phyloP scores from a whole-genome alignment of 345 rosid genomes.

The Salix dunnii region DNA sequence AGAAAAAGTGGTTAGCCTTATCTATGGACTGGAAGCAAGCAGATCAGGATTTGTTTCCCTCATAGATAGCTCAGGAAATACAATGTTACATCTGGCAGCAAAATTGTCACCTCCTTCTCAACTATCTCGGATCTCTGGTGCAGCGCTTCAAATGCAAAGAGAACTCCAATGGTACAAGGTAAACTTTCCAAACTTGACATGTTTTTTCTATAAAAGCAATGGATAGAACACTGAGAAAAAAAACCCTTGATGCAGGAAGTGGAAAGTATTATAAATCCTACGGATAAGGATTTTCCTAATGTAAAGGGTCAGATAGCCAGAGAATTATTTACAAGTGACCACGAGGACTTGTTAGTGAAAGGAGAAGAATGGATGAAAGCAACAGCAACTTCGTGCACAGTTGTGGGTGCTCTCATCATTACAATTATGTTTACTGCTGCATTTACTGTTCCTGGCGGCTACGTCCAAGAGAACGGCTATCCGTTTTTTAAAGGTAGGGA shows the following conservation, averaged over 20 bases:
- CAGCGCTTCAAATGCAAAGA: too few species aligned
- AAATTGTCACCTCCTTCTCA: too few species aligned
- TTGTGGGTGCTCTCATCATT: slow-evolving; percentile 1
- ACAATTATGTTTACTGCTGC: neutral
- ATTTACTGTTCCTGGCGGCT: neutral
- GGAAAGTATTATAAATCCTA: neutral
- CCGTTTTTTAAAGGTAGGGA: neutral
- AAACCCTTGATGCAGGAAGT: neutral
- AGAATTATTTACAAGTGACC: neutral
- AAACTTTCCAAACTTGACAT: too few species aligned
- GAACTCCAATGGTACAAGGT: too few species aligned
- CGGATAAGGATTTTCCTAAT: neutral
- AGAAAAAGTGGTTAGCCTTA: too few species aligned
- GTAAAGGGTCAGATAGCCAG: neutral
- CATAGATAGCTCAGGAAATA: too few species aligned
- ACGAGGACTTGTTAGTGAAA: neutral
- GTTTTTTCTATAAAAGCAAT: too few species aligned
- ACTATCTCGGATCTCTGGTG: too few species aligned
- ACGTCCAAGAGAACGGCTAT: neutral
- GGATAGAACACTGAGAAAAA: too few species aligned
- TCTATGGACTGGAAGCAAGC: too few species aligned
- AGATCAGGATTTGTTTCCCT: too few species aligned
- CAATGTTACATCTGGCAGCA: too few species aligned
- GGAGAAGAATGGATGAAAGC: neutral
- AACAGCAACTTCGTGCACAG: neutral